Evolutionary conservation across 1,284 basidiomycete genomes (phyloP).

Genomic region (Porphyrellus sp.): DNA sequence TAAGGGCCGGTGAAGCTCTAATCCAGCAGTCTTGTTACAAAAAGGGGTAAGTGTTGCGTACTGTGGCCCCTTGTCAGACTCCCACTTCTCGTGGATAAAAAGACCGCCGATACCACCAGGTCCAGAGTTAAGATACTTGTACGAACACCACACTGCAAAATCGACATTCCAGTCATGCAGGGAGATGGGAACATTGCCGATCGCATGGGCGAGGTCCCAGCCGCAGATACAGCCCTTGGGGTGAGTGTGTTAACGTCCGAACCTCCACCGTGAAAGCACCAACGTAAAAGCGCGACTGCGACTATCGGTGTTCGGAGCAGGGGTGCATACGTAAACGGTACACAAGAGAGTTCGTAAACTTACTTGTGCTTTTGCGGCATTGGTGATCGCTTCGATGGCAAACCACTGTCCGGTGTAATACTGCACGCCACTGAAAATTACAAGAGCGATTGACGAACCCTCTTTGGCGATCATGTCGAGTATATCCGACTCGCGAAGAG

Average conservation of each 20-base stretch:
- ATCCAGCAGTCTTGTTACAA: slow-evolving; percentile 12
- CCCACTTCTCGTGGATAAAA: slow-evolving; percentile 85
- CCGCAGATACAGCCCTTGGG: slow-evolving; percentile 85
- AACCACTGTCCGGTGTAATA: slow-evolving; percentile 99
- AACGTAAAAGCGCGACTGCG: slow-evolving; percentile 1
- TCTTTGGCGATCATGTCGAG: slow-evolving; percentile 71
- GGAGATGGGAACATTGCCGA: slow-evolving; percentile 87
- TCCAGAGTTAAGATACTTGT: slow-evolving; percentile 96
- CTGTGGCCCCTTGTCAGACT: slow-evolving; percentile 56
- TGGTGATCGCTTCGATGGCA: slow-evolving; percentile 80
- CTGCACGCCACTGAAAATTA: slow-evolving; percentile 89
- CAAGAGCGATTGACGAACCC: slow-evolving; percentile 77
- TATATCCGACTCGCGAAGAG: slow-evolving; percentile 90
- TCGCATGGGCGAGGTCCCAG: slow-evolving; percentile 95
- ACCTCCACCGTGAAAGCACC: slow-evolving; percentile 6
- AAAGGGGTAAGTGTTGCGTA: slow-evolving; percentile 34
- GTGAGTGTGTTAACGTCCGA: slow-evolving; percentile 20
- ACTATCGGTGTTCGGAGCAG: slow-evolving; percentile 6
- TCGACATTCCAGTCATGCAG: slow-evolving; percentile 95
- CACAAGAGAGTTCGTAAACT: slow-evolving; percentile 22
- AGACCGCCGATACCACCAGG: slow-evolving; percentile 95
- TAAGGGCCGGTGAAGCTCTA: slow-evolving; percentile 31
- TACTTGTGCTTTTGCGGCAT: slow-evolving; percentile 80
- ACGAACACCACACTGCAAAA: slow-evolving; percentile 97
- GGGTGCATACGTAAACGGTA: slow-evolving; percentile 31